phyloP scores from a whole-genome alignment of 176 grass and related monocot genomes.

The Saccharum officinarum region DNA sequence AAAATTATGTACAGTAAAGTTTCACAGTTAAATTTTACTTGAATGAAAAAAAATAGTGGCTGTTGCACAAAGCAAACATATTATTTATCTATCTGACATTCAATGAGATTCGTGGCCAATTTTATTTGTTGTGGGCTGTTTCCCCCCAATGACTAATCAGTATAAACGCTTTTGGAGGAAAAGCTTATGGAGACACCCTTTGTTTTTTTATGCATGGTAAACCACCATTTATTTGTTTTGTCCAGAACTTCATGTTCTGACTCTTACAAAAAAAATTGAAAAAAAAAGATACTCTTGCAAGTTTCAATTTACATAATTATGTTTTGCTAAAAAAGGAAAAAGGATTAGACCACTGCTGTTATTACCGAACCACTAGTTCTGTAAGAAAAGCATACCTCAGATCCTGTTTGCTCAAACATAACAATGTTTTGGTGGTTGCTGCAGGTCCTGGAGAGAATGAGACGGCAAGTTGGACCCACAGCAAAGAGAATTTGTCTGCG shows the following conservation, averaged over 20 bases:
- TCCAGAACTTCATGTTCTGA: neutral
- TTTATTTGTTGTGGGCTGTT: neutral
- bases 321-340: neutral
- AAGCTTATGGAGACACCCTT: neutral
- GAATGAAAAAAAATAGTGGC: neutral
- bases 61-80: neutral
- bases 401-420: neutral
- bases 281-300: neutral
- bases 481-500: conserved; percentile 68
- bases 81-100: neutral
- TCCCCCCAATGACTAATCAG: neutral
- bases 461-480: conserved; percentile 43
- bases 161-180: neutral
- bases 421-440: conserved; percentile 11
- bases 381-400: neutral
- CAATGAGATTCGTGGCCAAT: neutral
- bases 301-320: neutral
- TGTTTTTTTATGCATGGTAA: neutral
- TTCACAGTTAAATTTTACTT: neutral
- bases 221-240: neutral
- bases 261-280: neutral
- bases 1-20: conserved; percentile 1
- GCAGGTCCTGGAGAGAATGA: conserved; percentile 53
- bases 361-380: neutral
- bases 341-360: neutral